These are phyloP conservation scores for Arabidopsis suecica DNA, from an alignment of 345 rosid genomes.

Conservation along the genomic window DNA sequence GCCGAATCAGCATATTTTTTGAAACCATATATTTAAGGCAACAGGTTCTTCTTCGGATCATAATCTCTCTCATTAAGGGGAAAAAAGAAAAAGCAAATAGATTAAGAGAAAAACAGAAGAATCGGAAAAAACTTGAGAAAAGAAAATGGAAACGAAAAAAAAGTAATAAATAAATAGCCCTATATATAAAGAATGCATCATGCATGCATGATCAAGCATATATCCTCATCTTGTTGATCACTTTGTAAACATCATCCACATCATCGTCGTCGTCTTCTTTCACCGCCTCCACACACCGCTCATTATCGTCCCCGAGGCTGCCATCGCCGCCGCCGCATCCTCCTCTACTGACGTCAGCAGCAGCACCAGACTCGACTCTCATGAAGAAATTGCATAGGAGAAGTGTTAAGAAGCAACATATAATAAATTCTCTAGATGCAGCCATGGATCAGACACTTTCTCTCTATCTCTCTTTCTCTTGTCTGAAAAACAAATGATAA, in stretches of 20 bases:
- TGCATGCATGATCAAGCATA: conserved; percentile 37
- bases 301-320: conserved; percentile 40
- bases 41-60: conserved; percentile 6
- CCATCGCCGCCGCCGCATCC: conserved; percentile 34
- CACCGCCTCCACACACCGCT: conserved; percentile 34
- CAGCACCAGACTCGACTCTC: conserved; percentile 27
- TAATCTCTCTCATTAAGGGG: conserved; percentile 4
- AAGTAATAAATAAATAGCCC: not conserved
- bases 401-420: conserved; percentile 38
- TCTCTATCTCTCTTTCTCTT: not conserved
- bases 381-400: conserved; percentile 39
- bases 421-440: conserved; percentile 35
- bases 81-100: conserved; percentile 1
- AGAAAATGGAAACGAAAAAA: conserved; percentile 1
- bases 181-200: conserved; percentile 23
- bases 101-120: conserved; percentile 15
- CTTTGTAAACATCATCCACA: conserved; percentile 49
- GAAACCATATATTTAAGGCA: not conserved
- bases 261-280: conserved; percentile 45
- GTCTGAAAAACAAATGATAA: conserved; percentile 20
- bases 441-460: conserved; percentile 36
- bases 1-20: too few relatives aligned
- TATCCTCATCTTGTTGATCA: conserved; percentile 45
- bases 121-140: conserved; percentile 18
- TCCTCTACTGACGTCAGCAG: conserved; percentile 20